Conservation (phyloP, 371 early-diverging fungal genomes). For the Mortierella sp. region DNA sequence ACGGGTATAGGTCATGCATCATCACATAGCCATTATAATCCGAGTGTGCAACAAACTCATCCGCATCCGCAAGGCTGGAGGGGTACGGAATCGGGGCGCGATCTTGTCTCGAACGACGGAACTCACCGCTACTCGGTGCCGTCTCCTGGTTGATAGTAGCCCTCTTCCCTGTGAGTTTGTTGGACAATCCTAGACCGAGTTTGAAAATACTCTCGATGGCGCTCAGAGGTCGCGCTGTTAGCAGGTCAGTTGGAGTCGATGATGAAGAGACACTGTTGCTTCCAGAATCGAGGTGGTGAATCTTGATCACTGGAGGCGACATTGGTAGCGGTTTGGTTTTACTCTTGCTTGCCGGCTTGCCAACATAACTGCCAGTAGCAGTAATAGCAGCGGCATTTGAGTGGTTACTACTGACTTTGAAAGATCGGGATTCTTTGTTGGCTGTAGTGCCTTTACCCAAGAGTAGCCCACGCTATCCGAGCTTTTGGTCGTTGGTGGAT, state of each 20-base stretch:
- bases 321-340: background rate
- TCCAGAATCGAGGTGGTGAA: background rate
- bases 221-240: background rate
- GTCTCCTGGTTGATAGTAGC: background rate
- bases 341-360: background rate
- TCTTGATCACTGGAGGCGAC: background rate
- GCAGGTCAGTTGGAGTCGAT: background rate
- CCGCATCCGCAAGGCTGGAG: constrained; percentile 4
- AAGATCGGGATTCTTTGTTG: background rate
- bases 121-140: background rate
- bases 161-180: background rate
- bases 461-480: background rate
- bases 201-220: constrained; percentile 24
- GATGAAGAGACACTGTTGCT: background rate
- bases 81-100: constrained; percentile 43
- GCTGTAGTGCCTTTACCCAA: background rate
- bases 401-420: background rate
- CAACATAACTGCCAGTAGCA: no score
- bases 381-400: background rate
- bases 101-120: constrained; percentile 12
- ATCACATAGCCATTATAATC: constrained; percentile 2
- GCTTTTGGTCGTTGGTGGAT: constrained; percentile 12
- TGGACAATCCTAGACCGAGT: constrained; percentile 14
- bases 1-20: constrained; percentile 1
- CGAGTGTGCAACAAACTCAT: constrained; percentile 8